These are phyloP conservation scores for Aleurites moluccanus DNA, from an alignment of 441 rosid species.

Conservation along the genomic window DNA sequence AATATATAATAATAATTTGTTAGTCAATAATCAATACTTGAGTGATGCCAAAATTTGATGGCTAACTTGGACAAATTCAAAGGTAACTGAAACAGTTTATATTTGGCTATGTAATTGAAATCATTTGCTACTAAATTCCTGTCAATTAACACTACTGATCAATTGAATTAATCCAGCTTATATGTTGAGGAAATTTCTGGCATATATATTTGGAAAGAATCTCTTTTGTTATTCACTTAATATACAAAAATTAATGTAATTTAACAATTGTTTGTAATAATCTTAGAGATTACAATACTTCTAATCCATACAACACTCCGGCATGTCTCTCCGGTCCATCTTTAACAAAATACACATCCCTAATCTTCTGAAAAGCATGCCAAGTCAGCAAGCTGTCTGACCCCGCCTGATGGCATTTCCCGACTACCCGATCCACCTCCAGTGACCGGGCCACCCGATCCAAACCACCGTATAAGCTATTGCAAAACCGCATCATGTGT, in stretches of 20 bases:
- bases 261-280: no score
- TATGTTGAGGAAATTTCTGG: no score
- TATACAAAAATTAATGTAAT: neutral
- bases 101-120: no score
- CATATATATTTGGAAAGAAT: neutral
- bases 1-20: no score
- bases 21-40: no score
- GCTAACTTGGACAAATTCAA: no score
- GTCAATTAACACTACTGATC: no score
- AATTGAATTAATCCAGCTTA: no score
- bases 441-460: conserved; percentile 78
- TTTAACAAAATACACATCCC: conserved; percentile 57
- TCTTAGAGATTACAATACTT: conserved; percentile 31
- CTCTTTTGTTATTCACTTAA: conserved; percentile 7
- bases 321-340: conserved; percentile 81
- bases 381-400: conserved; percentile 91
- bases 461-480: conserved; percentile 73
- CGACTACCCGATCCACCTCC: conserved; percentile 70
- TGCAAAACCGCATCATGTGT: conserved; percentile 77
- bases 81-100: no score
- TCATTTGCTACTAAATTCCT: no score
- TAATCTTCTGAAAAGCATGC: conserved; percentile 87
- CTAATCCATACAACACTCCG: conserved; percentile 81
- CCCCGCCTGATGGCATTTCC: conserved; percentile 92
- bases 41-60: no score